Base-by-base conservation (phyloP, 192 early-diverging fungal genomes). In the Umbelopsis ramanniana region DNA sequence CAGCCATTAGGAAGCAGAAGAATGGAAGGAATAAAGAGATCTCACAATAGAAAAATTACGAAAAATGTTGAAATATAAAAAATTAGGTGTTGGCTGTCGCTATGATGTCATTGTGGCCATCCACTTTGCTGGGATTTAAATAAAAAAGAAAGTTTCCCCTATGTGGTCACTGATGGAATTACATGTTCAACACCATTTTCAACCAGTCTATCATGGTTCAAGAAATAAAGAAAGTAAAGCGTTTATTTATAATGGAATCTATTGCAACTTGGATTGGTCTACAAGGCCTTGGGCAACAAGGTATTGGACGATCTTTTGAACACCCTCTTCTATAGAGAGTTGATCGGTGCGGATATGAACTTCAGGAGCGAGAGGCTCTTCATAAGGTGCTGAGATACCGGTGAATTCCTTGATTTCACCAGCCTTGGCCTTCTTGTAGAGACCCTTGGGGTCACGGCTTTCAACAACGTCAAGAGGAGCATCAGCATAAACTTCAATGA, bases 341-440 rank as follows among this genome's bases (percentile, higher is more conserved):
- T 89, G 71, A 71, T 96, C 88, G 11, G 93, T 95, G 67, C 85
- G 84, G 74, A 98, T 86, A 75, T 96, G 94, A 33, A 98, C 82
- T 81, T 98, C 96, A 8, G 96, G 90, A 12, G 78, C 81, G 63
- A 83, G 75, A 6, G 96, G 96, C 10, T 88, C 91, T 82, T 98
- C 96, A 72, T 98, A 96, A 17, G 95, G 94, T 24, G 93, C 91
- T 74, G 92, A 91, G 82, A 96, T 93, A 33, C 95, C 96, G n/a
- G 96, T 96, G 77, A 96, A 98, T 76, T 94, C 93, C 78, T 95
- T 96, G 79, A 97, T 96, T 81, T 95, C 91, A 17, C 96, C 96
- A 53, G 91, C 89, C 71, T 92, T 91, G 14, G 96, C 96, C 84
- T 95, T 97, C 85, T 96, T 96, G 87, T 97, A 97, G 35, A 97